A percentile compares a stretch with the other conserved stretches of the same genome.
phyloP scores from a whole-genome alignment of 495 filamentous ascomycete genomes.

The Penicillium chermesinum region DNA sequence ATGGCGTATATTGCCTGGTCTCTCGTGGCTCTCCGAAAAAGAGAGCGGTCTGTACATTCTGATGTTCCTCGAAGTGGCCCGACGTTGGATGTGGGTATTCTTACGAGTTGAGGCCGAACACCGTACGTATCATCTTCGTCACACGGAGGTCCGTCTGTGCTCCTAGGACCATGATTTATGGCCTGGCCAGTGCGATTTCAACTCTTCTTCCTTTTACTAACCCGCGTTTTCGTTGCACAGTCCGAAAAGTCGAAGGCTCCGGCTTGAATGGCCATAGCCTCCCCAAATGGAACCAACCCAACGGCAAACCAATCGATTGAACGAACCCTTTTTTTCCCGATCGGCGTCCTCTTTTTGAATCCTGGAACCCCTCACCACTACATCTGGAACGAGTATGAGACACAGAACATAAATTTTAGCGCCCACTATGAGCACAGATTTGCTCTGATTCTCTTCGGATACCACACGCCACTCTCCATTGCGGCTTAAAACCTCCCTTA shows the following conservation, averaged over 20 bases:
- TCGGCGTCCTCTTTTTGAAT: not conserved
- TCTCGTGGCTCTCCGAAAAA: slow-evolving; percentile 76
- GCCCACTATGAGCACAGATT: not conserved
- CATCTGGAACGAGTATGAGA: slow-evolving; percentile 14
- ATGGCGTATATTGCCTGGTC: slow-evolving; percentile 71
- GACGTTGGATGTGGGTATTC: slow-evolving; percentile 96
- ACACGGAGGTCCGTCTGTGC: not conserved
- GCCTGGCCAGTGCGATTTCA: too few species aligned
- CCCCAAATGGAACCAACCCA: slow-evolving; percentile 35
- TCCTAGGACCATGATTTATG: not conserved
- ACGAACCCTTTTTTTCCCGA: not conserved
- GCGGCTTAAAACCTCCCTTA: slow-evolving; percentile 12
- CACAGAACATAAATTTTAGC: slow-evolving; percentile 13
- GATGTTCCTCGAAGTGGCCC: slow-evolving; percentile 75
- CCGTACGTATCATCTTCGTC: slow-evolving; percentile 44
- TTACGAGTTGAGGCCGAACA: slow-evolving; percentile 92
- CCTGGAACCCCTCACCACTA: not conserved
- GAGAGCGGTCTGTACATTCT: slow-evolving; percentile 85
- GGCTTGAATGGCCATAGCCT: slow-evolving; percentile 51
- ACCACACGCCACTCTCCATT: not conserved
- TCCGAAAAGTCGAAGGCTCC: slow-evolving; percentile 51
- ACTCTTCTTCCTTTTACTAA: too few species aligned
- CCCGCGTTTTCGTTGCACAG: slow-evolving; percentile 24
- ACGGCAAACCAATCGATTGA: slow-evolving; percentile 50
- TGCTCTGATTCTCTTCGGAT: not conserved